phyloP scores from a whole-genome alignment of 768 basidiomycete species.

The Coprinellus aureogranulatus region DNA sequence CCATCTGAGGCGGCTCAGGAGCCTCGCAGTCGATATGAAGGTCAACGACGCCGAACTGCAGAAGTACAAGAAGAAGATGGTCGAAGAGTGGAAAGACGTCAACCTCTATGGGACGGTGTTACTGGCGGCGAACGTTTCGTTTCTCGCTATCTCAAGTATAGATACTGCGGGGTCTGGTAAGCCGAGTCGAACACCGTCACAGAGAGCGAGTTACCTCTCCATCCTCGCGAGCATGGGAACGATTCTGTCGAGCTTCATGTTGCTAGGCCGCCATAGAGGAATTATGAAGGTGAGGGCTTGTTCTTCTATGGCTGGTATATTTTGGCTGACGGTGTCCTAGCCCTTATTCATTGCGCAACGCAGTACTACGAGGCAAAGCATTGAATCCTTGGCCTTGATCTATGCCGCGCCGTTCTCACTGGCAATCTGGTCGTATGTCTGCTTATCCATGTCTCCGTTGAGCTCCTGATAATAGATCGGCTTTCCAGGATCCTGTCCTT shows the following conservation, averaged over 20 bases:
- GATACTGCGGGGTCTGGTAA: neutral
- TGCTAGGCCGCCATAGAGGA: too few species aligned
- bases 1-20: conserved; percentile 41
- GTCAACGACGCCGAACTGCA: conserved; percentile 39
- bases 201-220: conserved; percentile 13
- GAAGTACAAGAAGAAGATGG: conserved; percentile 33
- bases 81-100: conserved; percentile 44
- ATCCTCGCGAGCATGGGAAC: conserved; percentile 12
- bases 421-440: conserved; percentile 11
- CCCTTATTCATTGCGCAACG: conserved; percentile 5
- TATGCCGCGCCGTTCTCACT: conserved; percentile 13
- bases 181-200: conserved; percentile 1
- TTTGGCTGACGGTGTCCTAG: too few species aligned
- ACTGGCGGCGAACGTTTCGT: conserved; percentile 13
- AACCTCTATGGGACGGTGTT: conserved; percentile 36
- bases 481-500: conserved; percentile 20
- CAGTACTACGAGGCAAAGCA: conserved; percentile 1
- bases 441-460: neutral
- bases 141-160: conserved; percentile 11
- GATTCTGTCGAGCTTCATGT: conserved; percentile 10
- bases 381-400: conserved; percentile 13
- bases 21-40: conserved; percentile 45
- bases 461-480: neutral
- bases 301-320: too few species aligned
- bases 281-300: too few species aligned